Evolutionary conservation across 2,329 filamentous ascomycete species (phyloP).

Genomic region (Nothophoma quercina): DNA sequence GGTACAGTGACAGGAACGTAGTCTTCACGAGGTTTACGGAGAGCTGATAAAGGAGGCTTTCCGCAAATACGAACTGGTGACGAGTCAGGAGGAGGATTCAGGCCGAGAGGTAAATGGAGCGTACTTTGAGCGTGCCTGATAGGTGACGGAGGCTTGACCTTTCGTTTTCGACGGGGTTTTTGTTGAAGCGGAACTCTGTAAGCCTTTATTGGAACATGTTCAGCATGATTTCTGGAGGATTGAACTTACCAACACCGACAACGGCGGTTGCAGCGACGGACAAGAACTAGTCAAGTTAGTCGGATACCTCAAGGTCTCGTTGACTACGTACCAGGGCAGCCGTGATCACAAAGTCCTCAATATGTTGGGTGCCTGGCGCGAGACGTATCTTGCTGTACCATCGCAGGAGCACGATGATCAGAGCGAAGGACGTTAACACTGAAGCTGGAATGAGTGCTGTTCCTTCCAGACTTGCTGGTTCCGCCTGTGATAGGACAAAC

Average conservation of each 20-base stretch:
- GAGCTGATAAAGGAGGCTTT: slow-evolving; percentile 43
- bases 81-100: not conserved
- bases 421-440: slow-evolving; percentile 34
- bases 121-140: slow-evolving; percentile 31
- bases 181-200: slow-evolving; percentile 17
- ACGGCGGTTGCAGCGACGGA: slow-evolving; percentile 39
- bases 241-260: slow-evolving; percentile 30
- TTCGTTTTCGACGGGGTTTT: not conserved
- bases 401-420: slow-evolving; percentile 32
- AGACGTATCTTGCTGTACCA: slow-evolving; percentile 38
- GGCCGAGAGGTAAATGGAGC: not conserved
- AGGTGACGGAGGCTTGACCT: slow-evolving; percentile 5
- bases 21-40: slow-evolving; percentile 43
- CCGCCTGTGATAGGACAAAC: slow-evolving; percentile 31
- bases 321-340: slow-evolving; percentile 32
- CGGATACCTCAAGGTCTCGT: not conserved
- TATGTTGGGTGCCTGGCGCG: slow-evolving; percentile 14
- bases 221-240: too few species aligned
- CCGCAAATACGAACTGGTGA: slow-evolving; percentile 39
- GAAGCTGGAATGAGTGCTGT: slow-evolving; percentile 36
- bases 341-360: slow-evolving; percentile 41
- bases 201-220: not conserved
- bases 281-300: slow-evolving; percentile 26
- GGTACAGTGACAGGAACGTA: slow-evolving; percentile 44
- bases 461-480: slow-evolving; percentile 31